phyloP scores from a whole-genome alignment of 257 asterid species.

The Petunia axillaris region DNA sequence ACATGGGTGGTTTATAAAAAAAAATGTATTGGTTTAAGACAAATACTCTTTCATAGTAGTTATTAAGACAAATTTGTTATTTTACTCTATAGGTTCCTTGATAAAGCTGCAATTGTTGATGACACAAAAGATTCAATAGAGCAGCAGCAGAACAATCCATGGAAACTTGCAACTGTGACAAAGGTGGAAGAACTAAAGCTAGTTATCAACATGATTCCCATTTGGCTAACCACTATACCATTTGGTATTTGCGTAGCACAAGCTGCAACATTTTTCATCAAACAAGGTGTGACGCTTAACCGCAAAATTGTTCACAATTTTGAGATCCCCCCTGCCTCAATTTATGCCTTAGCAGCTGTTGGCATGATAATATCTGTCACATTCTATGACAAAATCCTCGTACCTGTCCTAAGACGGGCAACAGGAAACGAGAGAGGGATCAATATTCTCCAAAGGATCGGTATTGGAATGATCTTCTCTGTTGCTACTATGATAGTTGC shows the following conservation, averaged over 20 bases:
- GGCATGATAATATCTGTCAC: constrained; percentile 70
- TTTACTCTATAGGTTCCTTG: constrained; percentile 61
- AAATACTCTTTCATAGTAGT: neutral
- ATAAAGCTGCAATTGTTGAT: constrained; percentile 75
- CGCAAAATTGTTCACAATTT: constrained; percentile 39
- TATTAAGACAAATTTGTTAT: neutral
- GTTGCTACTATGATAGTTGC: constrained; percentile 59
- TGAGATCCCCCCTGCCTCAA: constrained; percentile 72
- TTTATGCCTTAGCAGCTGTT: constrained; percentile 61
- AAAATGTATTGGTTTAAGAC: no score
- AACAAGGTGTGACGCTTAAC: constrained; percentile 53
- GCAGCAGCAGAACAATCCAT: constrained; percentile 7
- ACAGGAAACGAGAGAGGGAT: constrained; percentile 74
- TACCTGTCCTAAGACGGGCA: constrained; percentile 55
- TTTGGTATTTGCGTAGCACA: constrained; percentile 67
- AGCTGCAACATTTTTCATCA: constrained; percentile 61
- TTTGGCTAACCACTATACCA: constrained; percentile 72
- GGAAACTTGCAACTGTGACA: neutral
- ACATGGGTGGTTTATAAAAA: no score
- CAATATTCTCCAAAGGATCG: constrained; percentile 70
- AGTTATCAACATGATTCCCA: constrained; percentile 64
- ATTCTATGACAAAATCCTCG: constrained; percentile 63
- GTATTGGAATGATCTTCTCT: constrained; percentile 70
- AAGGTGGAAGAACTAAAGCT: constrained; percentile 73
- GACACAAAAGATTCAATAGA: constrained; percentile 1